Evolutionary conservation across 345 rosid species (phyloP).

Genomic region (Aquilaria sinensis): DNA sequence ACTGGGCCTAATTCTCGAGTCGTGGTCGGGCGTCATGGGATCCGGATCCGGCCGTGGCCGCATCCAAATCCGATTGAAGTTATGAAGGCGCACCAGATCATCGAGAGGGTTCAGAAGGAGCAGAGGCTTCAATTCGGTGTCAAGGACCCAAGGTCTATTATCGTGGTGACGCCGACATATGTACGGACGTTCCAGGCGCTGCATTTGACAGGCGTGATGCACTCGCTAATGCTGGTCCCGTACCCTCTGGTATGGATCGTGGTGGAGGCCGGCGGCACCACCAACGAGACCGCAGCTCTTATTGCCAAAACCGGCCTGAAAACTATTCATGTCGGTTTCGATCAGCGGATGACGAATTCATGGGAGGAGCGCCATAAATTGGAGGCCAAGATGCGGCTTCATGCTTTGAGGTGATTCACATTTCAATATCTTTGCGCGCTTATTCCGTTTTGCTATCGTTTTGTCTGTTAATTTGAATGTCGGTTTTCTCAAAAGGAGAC

Average conservation of each 20-base stretch:
- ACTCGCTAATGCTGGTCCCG: constrained; percentile 81
- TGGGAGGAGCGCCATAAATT: constrained; percentile 70
- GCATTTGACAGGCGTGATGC: constrained; percentile 92
- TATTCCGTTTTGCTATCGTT: too few relatives aligned
- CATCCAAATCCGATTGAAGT: constrained; percentile 91
- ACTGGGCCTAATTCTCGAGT: constrained; percentile 62
- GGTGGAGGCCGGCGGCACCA: constrained; percentile 86
- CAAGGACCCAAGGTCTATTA: constrained; percentile 52
- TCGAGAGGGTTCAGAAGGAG: constrained; percentile 86
- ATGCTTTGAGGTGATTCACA: constrained; percentile 52
- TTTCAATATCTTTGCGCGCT: too few relatives aligned
- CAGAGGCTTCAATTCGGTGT: constrained; percentile 71
- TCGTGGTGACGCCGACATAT: constrained; percentile 89
- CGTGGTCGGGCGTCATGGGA: constrained; percentile 96
- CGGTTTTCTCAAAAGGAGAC: too few relatives aligned
- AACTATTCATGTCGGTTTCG: constrained; percentile 58
- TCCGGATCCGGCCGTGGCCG: constrained; percentile 99
- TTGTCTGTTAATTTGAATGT: too few relatives aligned
- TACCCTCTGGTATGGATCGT: constrained; percentile 92
- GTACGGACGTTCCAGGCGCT: constrained; percentile 90
- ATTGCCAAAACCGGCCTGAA: constrained; percentile 58
- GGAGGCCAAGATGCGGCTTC: constrained; percentile 85
- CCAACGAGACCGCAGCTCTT: constrained; percentile 69
- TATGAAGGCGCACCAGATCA: constrained; percentile 86
- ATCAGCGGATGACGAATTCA: constrained; percentile 60